These are phyloP conservation scores for Hypoxylon sp. DNA, from an alignment of 2,329 filamentous ascomycete genomes.

Conservation along the genomic window DNA sequence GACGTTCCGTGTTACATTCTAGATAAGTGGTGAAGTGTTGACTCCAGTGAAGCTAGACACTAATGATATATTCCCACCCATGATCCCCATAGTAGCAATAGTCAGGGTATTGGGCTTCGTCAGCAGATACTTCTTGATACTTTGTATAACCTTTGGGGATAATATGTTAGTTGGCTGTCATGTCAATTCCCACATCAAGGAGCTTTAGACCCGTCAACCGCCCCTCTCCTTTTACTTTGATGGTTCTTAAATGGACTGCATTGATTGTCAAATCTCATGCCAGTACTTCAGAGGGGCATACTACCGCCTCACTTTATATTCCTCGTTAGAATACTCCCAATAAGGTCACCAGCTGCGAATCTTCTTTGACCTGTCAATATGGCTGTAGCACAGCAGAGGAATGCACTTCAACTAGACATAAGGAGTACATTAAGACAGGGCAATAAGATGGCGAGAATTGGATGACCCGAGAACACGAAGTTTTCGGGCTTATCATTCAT, in stretches of 20 bases:
- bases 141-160: background rate
- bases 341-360: slow-evolving; percentile 2
- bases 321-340: slow-evolving; percentile 10
- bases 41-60: background rate
- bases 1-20: background rate
- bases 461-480: slow-evolving; percentile 30
- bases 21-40: slow-evolving; percentile 10
- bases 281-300: background rate
- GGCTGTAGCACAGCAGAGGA: slow-evolving; percentile 1
- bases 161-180: slow-evolving; percentile 1
- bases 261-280: background rate
- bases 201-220: background rate
- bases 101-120: background rate
- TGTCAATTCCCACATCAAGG: slow-evolving; percentile 8
- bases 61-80: background rate
- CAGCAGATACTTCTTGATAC: slow-evolving; percentile 6
- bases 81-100: background rate
- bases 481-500: slow-evolving; percentile 29
- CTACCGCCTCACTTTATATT: slow-evolving; percentile 9
- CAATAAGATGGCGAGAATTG: slow-evolving; percentile 17
- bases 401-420: background rate
- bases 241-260: background rate
- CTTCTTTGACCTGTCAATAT: background rate
- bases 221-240: background rate
- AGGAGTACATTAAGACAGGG: slow-evolving; percentile 9